Base-by-base conservation (phyloP, 2,329 filamentous ascomycete species). In the Xylariaceae sp. region DNA sequence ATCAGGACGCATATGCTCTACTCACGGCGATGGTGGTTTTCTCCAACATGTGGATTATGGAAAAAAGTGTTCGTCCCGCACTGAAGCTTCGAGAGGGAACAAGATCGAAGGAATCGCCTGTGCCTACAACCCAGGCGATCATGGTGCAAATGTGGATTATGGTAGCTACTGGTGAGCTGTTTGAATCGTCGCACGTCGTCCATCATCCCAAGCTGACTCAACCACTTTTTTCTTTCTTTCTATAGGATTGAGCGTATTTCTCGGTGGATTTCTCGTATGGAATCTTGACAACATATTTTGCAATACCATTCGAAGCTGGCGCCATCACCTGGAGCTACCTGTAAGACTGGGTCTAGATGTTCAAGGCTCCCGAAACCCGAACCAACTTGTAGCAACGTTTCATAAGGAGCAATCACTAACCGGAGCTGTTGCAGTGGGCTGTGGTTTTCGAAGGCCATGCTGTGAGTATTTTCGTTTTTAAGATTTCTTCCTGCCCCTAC, bases 251-350 rank as follows among this genome's bases (percentile, higher is more conserved):
- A 74, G 72, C 34, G 77, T 89, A 58, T 95, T 95, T 67, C 68
- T 94, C 13, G 78, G 82, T 0, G 90, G 89, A 0, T 95, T 90
- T 64, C 73, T 76, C 5, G 80, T 95, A 48, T 95, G 90, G 90
- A 86, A 80, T 48, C 64, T 95, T 47, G 90, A 96, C 66, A 94
- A 90, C 57, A 73, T 79, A n/a, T 89, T 85, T 66, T 95, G 90
- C 68, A 73, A 75, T 22, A 79, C 76, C 31, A 71, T 94, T 54
- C 80, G 84, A 17, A 67, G 66, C 42, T 89, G 84, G 82, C 80
- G 90, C 48, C 80, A 84, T 48, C 71, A 80, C 42, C 71, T 94
- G 31, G 85, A 88, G 12, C 75, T 95, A 58, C 90, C 90, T 0
- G 22, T 28, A 28, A 28, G 22, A 4, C 22, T n/a, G n/a, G 22